These are phyloP conservation scores for Cordyceps cicadae DNA, from an alignment of 2,329 filamentous ascomycete species.

Conservation along the genomic window DNA sequence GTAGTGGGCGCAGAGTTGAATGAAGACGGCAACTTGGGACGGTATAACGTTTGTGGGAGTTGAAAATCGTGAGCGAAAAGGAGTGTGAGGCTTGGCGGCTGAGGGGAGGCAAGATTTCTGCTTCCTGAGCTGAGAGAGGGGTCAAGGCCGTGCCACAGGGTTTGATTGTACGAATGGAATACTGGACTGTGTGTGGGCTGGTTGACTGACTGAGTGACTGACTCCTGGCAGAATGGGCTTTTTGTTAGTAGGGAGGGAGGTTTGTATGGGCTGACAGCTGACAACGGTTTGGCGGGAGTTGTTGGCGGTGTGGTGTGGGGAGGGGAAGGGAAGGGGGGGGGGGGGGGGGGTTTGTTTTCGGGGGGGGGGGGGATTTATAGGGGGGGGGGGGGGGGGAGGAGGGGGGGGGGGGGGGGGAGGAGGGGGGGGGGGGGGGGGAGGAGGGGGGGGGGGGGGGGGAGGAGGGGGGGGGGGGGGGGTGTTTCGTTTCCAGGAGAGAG, in stretches of 20 bases:
- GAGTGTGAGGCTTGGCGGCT: neutral
- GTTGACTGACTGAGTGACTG: neutral
- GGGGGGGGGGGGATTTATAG: too few species aligned
- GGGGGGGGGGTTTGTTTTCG: too few species aligned
- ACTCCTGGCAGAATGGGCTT: conserved; percentile 3
- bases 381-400: too few species aligned
- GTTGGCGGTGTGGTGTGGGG: conserved; percentile 10
- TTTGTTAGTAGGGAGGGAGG: neutral
- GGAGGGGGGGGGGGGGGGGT: too few species aligned
- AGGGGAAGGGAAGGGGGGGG: too few species aligned
- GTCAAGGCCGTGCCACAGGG: conserved; percentile 8
- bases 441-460: too few species aligned
- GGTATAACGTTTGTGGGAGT: neutral
- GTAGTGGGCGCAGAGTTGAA: neutral
- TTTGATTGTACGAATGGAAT: neutral
- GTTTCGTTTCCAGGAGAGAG: neutral
- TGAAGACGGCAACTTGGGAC: neutral
- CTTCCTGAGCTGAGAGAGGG: conserved; percentile 7
- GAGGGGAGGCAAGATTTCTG: neutral
- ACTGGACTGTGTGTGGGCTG: too few species aligned
- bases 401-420: too few species aligned
- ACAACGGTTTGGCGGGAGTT: conserved; percentile 7
- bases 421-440: too few species aligned
- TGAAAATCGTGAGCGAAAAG: neutral
- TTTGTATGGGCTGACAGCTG: neutral